These are phyloP conservation scores for Naematelia aurantialba DNA, from an alignment of 768 basidiomycete genomes.

Conservation along the genomic window DNA sequence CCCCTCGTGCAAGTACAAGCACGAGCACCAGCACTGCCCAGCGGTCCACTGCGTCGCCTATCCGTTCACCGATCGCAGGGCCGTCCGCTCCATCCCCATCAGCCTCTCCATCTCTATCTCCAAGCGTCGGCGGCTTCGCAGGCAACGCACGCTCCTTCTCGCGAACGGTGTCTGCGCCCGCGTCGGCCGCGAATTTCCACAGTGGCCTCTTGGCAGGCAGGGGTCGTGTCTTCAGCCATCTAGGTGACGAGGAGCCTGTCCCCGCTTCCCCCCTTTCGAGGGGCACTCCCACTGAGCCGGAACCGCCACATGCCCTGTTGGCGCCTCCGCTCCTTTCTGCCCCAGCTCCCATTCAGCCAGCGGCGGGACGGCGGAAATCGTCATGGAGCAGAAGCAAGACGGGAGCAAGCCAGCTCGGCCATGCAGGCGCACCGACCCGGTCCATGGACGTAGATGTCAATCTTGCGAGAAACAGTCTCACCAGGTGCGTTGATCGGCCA, in stretches of 20 bases:
- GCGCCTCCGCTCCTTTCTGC: too few relatives aligned
- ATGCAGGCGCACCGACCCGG: neutral
- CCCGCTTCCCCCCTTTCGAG: conserved; percentile 23
- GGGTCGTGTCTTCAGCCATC: conserved; percentile 21
- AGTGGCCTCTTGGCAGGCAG: conserved; percentile 16
- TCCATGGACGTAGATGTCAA: neutral
- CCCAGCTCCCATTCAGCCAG: conserved; percentile 15
- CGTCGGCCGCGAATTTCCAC: conserved; percentile 17
- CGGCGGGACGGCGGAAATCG: conserved; percentile 7
- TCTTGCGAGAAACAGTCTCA: neutral
- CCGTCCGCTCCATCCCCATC: conserved; percentile 7
- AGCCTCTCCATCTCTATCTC: conserved; percentile 19
- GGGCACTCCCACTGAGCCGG: conserved; percentile 18
- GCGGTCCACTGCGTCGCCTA: neutral
- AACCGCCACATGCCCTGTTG: too few relatives aligned
- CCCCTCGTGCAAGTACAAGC: conserved; percentile 1
- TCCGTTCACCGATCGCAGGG: conserved; percentile 13
- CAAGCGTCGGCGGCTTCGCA: conserved; percentile 19
- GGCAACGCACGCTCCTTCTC: conserved; percentile 30
- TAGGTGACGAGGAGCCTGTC: conserved; percentile 6
- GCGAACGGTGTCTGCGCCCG: conserved; percentile 31
- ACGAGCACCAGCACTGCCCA: too few relatives aligned
- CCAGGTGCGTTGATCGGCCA: neutral
- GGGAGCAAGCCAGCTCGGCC: conserved; percentile 5
- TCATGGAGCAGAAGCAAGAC: conserved; percentile 28